phyloP scores from a whole-genome alignment of 352 stramenopile species.

The Phytophthora quininea region DNA sequence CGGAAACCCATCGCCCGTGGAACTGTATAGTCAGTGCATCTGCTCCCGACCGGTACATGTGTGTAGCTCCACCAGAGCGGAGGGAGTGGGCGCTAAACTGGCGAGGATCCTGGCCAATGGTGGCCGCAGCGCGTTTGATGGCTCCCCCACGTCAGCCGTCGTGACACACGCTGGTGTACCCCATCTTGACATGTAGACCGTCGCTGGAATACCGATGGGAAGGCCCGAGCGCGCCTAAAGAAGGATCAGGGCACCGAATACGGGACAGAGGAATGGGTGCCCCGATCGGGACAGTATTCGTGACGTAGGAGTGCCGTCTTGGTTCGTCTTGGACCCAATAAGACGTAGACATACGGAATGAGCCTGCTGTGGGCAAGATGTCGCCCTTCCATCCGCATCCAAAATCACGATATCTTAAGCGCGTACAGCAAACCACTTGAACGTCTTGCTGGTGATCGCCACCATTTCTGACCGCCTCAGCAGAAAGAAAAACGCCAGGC shows the following conservation, averaged over 20 bases:
- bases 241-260: constrained; percentile 7
- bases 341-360: no score
- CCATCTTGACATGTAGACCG: constrained; percentile 1
- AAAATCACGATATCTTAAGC: constrained; percentile 1
- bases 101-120: background rate
- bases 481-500: constrained; percentile 7
- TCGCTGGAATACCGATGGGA: constrained; percentile 4
- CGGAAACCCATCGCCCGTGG: constrained; percentile 13
- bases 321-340: constrained; percentile 4
- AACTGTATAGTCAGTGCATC: constrained; percentile 15
- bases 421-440: no score
- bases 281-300: background rate
- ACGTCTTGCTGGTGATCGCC: background rate
- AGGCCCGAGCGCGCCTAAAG: background rate
- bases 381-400: background rate
- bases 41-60: background rate
- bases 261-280: constrained; percentile 1
- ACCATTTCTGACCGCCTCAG: constrained; percentile 7
- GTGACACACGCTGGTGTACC: constrained; percentile 6
- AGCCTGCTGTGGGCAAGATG: background rate
- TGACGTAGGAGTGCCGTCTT: background rate
- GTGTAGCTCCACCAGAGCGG: background rate
- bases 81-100: constrained; percentile 15
- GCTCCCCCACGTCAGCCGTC: background rate
- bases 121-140: constrained; percentile 9